These are phyloP conservation scores for Lithospermum erythrorhizon DNA, from an alignment of 257 asterid genomes.

Conservation along the genomic window DNA sequence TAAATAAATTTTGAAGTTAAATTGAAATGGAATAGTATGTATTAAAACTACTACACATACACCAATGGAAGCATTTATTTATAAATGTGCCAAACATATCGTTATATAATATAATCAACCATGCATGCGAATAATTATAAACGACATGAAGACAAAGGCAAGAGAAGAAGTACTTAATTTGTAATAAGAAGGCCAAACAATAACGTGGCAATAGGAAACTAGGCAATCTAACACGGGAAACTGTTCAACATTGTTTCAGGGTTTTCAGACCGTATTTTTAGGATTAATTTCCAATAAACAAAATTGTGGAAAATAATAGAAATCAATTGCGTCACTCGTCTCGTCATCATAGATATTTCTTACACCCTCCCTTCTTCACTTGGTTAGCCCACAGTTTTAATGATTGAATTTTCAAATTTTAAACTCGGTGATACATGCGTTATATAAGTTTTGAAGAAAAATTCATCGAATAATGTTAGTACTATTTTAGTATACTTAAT, in stretches of 20 bases:
- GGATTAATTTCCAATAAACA: not conserved
- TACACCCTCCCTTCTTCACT: not conserved
- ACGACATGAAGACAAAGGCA: not conserved
- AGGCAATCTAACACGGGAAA: not conserved
- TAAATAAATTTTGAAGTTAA: no score
- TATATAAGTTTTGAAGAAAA: no score
- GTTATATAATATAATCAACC: not conserved
- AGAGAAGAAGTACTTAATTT: not conserved
- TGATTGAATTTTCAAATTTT: slow-evolving; percentile 17
- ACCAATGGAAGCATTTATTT: no score
- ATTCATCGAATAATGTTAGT: no score
- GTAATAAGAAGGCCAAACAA: not conserved
- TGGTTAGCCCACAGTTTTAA: slow-evolving; percentile 16
- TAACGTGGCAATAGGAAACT: not conserved
- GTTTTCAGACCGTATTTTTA: not conserved
- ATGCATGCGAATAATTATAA: not conserved
- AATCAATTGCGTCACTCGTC: slow-evolving; percentile 20
- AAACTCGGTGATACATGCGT: no score
- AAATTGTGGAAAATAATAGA: not conserved
- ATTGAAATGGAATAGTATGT: no score
- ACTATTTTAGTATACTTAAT: no score
- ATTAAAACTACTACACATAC: no score
- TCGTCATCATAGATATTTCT: not conserved
- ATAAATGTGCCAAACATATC: no score
- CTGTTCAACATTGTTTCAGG: slow-evolving; percentile 1